Evolutionary conservation across 768 basidiomycete genomes (phyloP).

Genomic region (Exsudoporus frostii): DNA sequence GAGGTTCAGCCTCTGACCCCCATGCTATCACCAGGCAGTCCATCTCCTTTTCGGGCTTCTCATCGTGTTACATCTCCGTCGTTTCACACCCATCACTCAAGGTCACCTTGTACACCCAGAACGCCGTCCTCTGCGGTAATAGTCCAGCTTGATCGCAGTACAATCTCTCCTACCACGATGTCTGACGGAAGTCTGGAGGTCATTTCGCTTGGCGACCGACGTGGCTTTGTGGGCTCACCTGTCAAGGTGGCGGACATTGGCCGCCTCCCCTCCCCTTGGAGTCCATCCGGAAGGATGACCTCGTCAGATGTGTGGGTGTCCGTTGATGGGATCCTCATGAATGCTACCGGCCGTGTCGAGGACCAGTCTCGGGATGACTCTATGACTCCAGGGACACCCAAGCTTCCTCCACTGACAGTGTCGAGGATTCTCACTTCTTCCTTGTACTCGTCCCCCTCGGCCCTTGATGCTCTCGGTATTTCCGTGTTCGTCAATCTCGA

Average conservation of each 20-base stretch:
- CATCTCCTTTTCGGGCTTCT: constrained; percentile 1
- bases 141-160: constrained; percentile 21
- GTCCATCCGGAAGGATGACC: constrained; percentile 15
- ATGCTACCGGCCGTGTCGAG: constrained; percentile 13
- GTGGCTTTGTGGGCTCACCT: constrained; percentile 7
- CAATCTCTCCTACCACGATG: constrained; percentile 21
- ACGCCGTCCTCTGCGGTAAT: constrained; percentile 13
- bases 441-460: constrained; percentile 15
- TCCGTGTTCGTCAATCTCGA: constrained; percentile 16
- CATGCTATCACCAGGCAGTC: constrained; percentile 2
- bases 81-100: constrained; percentile 6
- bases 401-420: not conserved
- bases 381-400: not conserved
- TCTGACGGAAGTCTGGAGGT: constrained; percentile 24
- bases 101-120: constrained; percentile 7
- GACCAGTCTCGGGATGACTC: not conserved
- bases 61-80: not conserved
- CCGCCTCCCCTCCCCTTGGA: constrained; percentile 31
- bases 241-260: not conserved
- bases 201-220: constrained; percentile 20
- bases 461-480: constrained; percentile 18
- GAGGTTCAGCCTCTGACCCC: not conserved
- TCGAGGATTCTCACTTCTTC: constrained; percentile 4
- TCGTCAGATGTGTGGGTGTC: constrained; percentile 24
- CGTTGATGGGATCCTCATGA: constrained; percentile 17